phyloP scores from a whole-genome alignment of 2,329 filamentous ascomycete genomes.

The Lachnellula subtilissima region DNA sequence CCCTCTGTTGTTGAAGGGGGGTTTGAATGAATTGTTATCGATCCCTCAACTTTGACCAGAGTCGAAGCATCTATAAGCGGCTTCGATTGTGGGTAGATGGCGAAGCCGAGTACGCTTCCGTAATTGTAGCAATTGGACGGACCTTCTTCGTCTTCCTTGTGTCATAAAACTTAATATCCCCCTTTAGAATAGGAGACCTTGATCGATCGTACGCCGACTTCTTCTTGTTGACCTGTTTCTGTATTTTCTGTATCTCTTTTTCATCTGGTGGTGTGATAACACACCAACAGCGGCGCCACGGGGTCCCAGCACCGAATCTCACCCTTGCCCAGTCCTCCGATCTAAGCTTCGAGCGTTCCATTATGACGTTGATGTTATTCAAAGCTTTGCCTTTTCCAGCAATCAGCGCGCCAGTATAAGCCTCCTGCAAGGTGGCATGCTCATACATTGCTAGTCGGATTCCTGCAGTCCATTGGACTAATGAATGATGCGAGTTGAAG shows the following conservation, averaged over 20 bases:
- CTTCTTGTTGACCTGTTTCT: slow-evolving; percentile 78
- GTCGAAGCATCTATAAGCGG: slow-evolving; percentile 92
- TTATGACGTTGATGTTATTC: slow-evolving; percentile 85
- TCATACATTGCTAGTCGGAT: slow-evolving; percentile 94
- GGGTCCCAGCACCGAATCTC: slow-evolving; percentile 89
- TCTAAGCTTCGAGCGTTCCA: slow-evolving; percentile 72
- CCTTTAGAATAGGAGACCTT: slow-evolving; percentile 64
- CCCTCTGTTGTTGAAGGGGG: slow-evolving; percentile 78
- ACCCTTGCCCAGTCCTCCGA: slow-evolving; percentile 94
- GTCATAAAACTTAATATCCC: slow-evolving; percentile 93
- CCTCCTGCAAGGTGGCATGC: slow-evolving; percentile 87
- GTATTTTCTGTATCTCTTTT: slow-evolving; percentile 79
- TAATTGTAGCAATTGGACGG: slow-evolving; percentile 84
- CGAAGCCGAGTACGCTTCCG: slow-evolving; percentile 84
- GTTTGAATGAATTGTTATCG: slow-evolving; percentile 78
- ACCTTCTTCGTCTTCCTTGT: slow-evolving; percentile 86
- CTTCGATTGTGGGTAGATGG: slow-evolving; percentile 93
- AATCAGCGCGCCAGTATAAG: slow-evolving; percentile 92
- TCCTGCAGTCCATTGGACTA: slow-evolving; percentile 92
- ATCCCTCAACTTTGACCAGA: slow-evolving; percentile 86
- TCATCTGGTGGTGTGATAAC: slow-evolving; percentile 89
- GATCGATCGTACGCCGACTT: slow-evolving; percentile 77
- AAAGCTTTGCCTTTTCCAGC: slow-evolving; percentile 86
- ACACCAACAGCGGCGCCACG: slow-evolving; percentile 96
- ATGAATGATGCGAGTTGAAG: slow-evolving; percentile 89